Conservation (phyloP, 2,329 filamentous ascomycete genomes). For the Neocatenulostroma microsporum region DNA sequence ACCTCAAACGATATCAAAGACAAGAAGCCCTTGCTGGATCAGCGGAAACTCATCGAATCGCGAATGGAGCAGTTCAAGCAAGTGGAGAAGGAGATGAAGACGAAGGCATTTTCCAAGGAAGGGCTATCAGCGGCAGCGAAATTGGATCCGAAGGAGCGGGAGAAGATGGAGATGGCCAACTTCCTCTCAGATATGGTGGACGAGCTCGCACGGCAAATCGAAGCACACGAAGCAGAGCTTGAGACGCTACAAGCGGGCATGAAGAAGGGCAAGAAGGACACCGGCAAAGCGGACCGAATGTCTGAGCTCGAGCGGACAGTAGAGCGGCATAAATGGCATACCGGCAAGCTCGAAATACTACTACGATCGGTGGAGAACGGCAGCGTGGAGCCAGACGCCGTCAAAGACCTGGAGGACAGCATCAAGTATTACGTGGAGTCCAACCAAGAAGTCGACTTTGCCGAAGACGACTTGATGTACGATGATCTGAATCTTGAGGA, state of each 20-base stretch:
- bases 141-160: conserved; percentile 94
- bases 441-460: conserved; percentile 79
- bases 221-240: conserved; percentile 81
- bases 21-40: conserved; percentile 88
- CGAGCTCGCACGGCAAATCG: conserved; percentile 88
- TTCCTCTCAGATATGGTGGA: conserved; percentile 84
- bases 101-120: conserved; percentile 98
- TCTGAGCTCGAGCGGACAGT: conserved; percentile 75
- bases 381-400: conserved; percentile 76
- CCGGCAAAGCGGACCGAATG: conserved; percentile 75
- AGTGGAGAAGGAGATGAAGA: conserved; percentile 99
- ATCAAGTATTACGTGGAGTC: conserved; percentile 95
- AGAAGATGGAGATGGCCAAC: conserved; percentile 79
- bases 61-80: conserved; percentile 99
- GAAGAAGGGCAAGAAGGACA: conserved; percentile 83
- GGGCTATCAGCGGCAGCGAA: conserved; percentile 85
- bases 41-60: conserved; percentile 96
- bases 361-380: conserved; percentile 88
- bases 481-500: conserved; percentile 88
- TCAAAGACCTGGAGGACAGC: conserved; percentile 79
- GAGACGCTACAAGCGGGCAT: conserved; percentile 78
- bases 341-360: conserved; percentile 83
- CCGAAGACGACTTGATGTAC: conserved; percentile 91
- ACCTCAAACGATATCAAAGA: conserved; percentile 99
- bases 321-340: conserved; percentile 95